A percentile compares a stretch with the other conserved stretches of the same genome.
phyloP scores from a whole-genome alignment of 208 protist genomes.

The Trypanosoma conorhini region DNA sequence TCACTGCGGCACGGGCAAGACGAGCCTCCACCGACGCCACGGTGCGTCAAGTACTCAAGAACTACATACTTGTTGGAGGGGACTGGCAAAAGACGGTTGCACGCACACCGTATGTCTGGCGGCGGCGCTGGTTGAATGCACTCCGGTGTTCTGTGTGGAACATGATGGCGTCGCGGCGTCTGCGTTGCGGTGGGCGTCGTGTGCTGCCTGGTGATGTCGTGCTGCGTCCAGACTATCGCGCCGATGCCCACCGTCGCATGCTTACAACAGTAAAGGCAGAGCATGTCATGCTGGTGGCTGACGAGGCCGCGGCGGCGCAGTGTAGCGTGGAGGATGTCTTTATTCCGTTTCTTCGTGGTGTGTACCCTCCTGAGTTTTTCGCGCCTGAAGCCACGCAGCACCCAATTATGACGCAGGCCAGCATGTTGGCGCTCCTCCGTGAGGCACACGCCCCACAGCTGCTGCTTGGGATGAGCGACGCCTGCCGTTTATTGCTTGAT shows the following conservation, averaged over 20 bases:
- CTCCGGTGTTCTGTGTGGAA: constrained; percentile 83
- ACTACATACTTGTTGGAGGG: constrained; percentile 58
- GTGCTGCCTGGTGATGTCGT: constrained; percentile 80
- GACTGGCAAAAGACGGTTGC: constrained; percentile 64
- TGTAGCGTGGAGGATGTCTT: constrained; percentile 77
- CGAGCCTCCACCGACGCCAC: constrained; percentile 63
- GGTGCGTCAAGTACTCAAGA: constrained; percentile 65
- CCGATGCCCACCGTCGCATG: constrained; percentile 52
- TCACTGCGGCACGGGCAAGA: constrained; percentile 64
- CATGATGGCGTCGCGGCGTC: constrained; percentile 67
- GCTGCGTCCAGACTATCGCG: constrained; percentile 56
- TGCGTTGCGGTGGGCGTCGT: constrained; percentile 30
- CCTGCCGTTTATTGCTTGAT: constrained; percentile 57
- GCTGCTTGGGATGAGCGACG: constrained; percentile 64
- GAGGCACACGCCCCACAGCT: constrained; percentile 65
- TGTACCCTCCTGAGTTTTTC: constrained; percentile 62
- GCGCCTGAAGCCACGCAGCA: constrained; percentile 58
- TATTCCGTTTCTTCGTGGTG: constrained; percentile 80
- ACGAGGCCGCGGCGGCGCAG: constrained; percentile 39
- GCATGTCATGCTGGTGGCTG: constrained; percentile 64
- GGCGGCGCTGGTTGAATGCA: constrained; percentile 78
- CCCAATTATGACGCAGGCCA: constrained; percentile 68
- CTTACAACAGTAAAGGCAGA: constrained; percentile 76
- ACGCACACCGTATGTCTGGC: constrained; percentile 71
- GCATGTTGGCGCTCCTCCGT: constrained; percentile 62